Percentiles rank a stretch among this genome's conserved stretches.
phyloP scores from a whole-genome alignment of 2,329 filamentous ascomycete genomes.

The Neonectria ditissima region DNA sequence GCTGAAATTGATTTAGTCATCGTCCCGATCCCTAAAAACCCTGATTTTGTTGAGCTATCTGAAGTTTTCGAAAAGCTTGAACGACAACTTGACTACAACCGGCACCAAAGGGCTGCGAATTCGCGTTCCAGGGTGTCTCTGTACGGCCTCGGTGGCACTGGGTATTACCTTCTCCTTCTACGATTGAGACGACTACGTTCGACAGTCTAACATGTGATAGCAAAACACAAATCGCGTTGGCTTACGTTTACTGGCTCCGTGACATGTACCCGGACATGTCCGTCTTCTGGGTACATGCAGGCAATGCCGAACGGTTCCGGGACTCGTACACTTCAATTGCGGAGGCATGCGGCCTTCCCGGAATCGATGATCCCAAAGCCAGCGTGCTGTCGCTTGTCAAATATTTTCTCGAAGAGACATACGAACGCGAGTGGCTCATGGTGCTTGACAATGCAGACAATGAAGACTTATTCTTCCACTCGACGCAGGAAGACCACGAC shows the following conservation, averaged over 20 bases:
- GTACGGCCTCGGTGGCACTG: constrained; percentile 21
- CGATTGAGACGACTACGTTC: neutral
- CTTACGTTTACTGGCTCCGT: constrained; percentile 32
- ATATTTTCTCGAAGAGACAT: constrained; percentile 45
- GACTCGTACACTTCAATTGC: constrained; percentile 51
- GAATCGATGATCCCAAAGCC: constrained; percentile 37
- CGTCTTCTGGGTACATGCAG: constrained; percentile 52
- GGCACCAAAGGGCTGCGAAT: neutral
- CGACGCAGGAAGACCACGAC: neutral
- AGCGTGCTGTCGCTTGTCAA: constrained; percentile 44
- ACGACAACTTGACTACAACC: constrained; percentile 13
- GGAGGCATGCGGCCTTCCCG: constrained; percentile 41
- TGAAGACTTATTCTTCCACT: constrained; percentile 28
- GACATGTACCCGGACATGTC: constrained; percentile 26
- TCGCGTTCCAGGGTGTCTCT: constrained; percentile 14
- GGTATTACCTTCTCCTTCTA: constrained; percentile 12
- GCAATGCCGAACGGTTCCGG: constrained; percentile 46
- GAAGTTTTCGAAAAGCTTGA: constrained; percentile 13
- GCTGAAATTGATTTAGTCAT: constrained; percentile 22
- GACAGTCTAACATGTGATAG: constrained; percentile 2
- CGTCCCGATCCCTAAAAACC: constrained; percentile 26
- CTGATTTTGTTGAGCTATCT: constrained; percentile 19
- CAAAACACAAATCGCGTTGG: constrained; percentile 32
- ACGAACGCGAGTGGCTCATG: constrained; percentile 28
- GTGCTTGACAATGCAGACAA: constrained; percentile 26